phyloP scores from a whole-genome alignment of 805 yeast species.

The Jamesozyma lodderae region DNA sequence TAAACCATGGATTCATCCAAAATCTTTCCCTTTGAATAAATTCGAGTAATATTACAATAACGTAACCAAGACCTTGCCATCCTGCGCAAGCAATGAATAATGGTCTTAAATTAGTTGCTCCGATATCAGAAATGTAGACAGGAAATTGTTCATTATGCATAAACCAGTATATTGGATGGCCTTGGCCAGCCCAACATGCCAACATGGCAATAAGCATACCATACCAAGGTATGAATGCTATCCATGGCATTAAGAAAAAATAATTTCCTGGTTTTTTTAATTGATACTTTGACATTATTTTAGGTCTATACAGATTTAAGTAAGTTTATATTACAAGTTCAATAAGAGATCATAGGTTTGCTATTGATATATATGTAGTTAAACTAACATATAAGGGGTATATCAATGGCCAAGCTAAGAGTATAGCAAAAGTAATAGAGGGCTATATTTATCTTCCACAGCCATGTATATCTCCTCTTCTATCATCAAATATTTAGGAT shows the following conservation, averaged over 20 bases:
- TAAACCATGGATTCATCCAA: slow-evolving; percentile 34
- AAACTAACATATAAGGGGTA: too few species aligned
- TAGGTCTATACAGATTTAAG: too few species aligned
- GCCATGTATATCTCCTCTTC: too few species aligned
- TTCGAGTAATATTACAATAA: slow-evolving; percentile 55
- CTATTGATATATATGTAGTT: too few species aligned
- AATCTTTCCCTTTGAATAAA: slow-evolving; percentile 41
- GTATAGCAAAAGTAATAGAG: too few species aligned
- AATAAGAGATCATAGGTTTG: too few species aligned
- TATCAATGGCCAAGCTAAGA: too few species aligned
- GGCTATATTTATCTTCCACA: too few species aligned
- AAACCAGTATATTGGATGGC: slow-evolving; percentile 60
- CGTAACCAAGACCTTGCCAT: slow-evolving; percentile 67
- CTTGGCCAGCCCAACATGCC: slow-evolving; percentile 70
- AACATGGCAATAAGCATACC: slow-evolving; percentile 81
- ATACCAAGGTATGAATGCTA: slow-evolving; percentile 72
- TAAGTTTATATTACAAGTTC: too few species aligned
- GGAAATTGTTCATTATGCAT: slow-evolving; percentile 40
- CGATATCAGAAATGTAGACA: slow-evolving; percentile 77
- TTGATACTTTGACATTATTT: too few species aligned
- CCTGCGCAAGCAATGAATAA: slow-evolving; percentile 72
- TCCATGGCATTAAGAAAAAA: slow-evolving; percentile 52
- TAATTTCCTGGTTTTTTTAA: slow-evolving; percentile 33
- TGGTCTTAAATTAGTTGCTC: slow-evolving; percentile 80
- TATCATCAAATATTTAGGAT: too few species aligned